Percentiles rank a stretch among this genome's conserved stretches.
Conservation (phyloP, 305 asterid genomes). For the Andrographis paniculata region DNA sequence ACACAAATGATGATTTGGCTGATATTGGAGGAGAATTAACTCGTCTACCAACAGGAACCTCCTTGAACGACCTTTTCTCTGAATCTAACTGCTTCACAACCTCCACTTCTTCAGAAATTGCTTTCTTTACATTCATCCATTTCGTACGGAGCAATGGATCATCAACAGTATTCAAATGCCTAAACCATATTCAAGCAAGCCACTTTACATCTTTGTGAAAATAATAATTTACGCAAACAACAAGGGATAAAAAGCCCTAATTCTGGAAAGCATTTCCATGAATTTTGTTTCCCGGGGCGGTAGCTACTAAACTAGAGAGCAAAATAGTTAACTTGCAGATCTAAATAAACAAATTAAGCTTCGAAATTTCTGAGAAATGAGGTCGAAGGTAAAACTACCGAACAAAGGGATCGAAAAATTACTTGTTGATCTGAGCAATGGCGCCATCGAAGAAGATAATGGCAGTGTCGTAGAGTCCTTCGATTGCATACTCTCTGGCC, state of each 20-base stretch:
- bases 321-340: neutral
- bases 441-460: slow-evolving; percentile 9
- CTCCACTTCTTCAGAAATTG: slow-evolving; percentile 85
- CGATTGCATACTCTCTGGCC: slow-evolving; percentile 5
- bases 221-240: too few species aligned
- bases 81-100: slow-evolving; percentile 92
- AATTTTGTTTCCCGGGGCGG: too few species aligned
- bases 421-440: slow-evolving; percentile 7
- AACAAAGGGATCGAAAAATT: too few species aligned
- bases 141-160: slow-evolving; percentile 80
- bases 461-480: slow-evolving; percentile 4
- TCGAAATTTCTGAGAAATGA: too few species aligned
- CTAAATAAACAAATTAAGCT: too few species aligned
- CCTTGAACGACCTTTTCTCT: slow-evolving; percentile 80
- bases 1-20: slow-evolving; percentile 76
- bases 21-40: slow-evolving; percentile 90
- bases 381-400: too few species aligned
- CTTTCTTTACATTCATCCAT: slow-evolving; percentile 95
- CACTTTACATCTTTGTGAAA: too few species aligned
- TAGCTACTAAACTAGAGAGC: neutral
- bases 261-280: too few species aligned
- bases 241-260: too few species aligned
- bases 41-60: slow-evolving; percentile 61
- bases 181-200: slow-evolving; percentile 10
- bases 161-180: slow-evolving; percentile 83